Conservation (phyloP, 2,329 filamentous ascomycete species). For the Monilinia fructigena region DNA sequence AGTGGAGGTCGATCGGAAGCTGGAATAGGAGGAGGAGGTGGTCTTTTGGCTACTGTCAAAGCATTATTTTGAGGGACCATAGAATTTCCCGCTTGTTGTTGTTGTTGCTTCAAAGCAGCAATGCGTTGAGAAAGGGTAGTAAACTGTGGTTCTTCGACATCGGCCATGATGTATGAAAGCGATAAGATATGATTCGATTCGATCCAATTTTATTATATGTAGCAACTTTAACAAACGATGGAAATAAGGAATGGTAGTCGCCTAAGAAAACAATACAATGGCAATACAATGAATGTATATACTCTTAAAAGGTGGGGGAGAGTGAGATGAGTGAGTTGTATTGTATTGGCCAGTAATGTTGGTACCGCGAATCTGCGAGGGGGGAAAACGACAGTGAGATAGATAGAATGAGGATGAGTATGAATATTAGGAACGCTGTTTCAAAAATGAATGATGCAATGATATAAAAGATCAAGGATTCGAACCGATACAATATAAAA, state of each 20-base stretch:
- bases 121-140: constrained; percentile 61
- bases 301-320: background rate
- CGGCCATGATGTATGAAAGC: constrained; percentile 49
- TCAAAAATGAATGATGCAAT: too few species aligned
- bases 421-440: too few species aligned
- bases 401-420: too few species aligned
- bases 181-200: too few species aligned
- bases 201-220: background rate
- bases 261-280: background rate
- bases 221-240: background rate
- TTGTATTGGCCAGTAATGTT: constrained; percentile 1
- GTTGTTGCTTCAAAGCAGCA: constrained; percentile 55
- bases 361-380: too few species aligned
- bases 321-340: background rate
- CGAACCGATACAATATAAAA: too few species aligned
- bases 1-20: constrained; percentile 43
- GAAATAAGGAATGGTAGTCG: background rate
- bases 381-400: too few species aligned
- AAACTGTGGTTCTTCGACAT: constrained; percentile 61
- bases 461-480: too few species aligned
- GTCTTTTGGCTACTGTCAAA: constrained; percentile 41
- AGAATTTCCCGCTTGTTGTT: constrained; percentile 31
- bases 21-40: constrained; percentile 56
- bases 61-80: constrained; percentile 25
- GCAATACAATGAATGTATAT: too few species aligned